These are phyloP conservation scores for Kwoniella mangroviensis DNA, from an alignment of 768 basidiomycete species.

Conservation along the genomic window DNA sequence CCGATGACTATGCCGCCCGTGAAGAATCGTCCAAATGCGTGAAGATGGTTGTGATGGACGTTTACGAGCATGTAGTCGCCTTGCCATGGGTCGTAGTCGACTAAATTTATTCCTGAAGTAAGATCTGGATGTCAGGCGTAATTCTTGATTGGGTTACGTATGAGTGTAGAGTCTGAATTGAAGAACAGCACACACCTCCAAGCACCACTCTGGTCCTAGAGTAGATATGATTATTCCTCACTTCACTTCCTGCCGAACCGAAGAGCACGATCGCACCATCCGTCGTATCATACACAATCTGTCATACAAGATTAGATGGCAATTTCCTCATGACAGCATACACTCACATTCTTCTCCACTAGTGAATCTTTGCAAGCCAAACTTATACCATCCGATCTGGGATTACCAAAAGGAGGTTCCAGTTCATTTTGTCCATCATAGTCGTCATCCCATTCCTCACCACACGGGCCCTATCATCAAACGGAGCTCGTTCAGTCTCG, in stretches of 20 bases:
- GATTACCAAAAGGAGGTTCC: conserved; percentile 51
- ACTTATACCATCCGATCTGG: conserved; percentile 58
- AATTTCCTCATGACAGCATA: too few relatives aligned
- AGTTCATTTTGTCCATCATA: conserved; percentile 54
- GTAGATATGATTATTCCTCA: conserved; percentile 53
- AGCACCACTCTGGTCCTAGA: conserved; percentile 53
- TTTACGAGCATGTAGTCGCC: conserved; percentile 55
- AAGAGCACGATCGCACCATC: conserved; percentile 59
- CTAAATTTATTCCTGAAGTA: conserved; percentile 59
- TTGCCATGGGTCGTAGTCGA: conserved; percentile 57
- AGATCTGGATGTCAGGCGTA: too few relatives aligned
- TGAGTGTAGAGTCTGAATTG: too few relatives aligned
- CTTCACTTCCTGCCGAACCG: conserved; percentile 53
- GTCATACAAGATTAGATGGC: neutral
- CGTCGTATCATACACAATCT: conserved; percentile 57
- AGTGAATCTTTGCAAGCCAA: conserved; percentile 58
- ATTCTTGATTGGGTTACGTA: too few relatives aligned
- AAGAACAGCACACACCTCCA: conserved; percentile 46
- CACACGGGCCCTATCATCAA: conserved; percentile 54
- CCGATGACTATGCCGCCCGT: conserved; percentile 58
- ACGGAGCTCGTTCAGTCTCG: neutral
- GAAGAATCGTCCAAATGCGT: conserved; percentile 54
- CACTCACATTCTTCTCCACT: conserved; percentile 56
- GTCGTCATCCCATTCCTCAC: conserved; percentile 58
- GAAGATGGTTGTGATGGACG: conserved; percentile 55